phyloP scores from a whole-genome alignment of 495 filamentous ascomycete species.

The Penicillium coprophilum region DNA sequence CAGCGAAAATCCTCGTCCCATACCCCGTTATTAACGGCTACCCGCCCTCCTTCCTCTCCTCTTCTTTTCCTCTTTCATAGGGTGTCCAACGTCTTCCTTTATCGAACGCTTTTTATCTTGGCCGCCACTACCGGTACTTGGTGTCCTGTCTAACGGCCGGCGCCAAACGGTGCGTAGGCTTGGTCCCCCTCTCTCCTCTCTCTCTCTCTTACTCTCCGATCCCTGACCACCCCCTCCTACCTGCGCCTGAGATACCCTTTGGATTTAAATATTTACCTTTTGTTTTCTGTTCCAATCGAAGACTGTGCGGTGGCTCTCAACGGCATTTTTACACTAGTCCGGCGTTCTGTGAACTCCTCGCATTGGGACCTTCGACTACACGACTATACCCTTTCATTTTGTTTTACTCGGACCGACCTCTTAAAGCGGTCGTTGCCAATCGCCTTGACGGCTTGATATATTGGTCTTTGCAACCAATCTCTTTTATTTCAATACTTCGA shows the following conservation, averaged over 20 bases:
- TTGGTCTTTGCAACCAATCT: slow-evolving; percentile 29
- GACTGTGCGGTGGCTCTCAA: slow-evolving; percentile 14
- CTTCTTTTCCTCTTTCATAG: slow-evolving; percentile 24
- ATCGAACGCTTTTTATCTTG: slow-evolving; percentile 48
- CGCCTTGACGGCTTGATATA: slow-evolving; percentile 48
- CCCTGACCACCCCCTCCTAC: slow-evolving; percentile 6
- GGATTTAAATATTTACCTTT: slow-evolving; percentile 23
- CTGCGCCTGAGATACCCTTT: slow-evolving; percentile 22
- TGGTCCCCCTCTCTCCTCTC: slow-evolving; percentile 42
- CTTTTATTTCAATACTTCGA: slow-evolving; percentile 23
- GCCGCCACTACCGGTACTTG: slow-evolving; percentile 56
- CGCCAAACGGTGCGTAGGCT: slow-evolving; percentile 58
- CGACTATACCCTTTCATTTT: slow-evolving; percentile 43
- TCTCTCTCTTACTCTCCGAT: slow-evolving; percentile 22
- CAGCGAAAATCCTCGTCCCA: slow-evolving; percentile 29
- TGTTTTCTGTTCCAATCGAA: slow-evolving; percentile 15
- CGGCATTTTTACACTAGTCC: slow-evolving; percentile 28
- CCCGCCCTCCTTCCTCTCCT: slow-evolving; percentile 21
- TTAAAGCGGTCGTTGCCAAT: slow-evolving; percentile 35
- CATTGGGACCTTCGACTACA: slow-evolving; percentile 37
- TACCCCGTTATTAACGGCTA: slow-evolving; percentile 27
- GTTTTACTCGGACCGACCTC: slow-evolving; percentile 30
- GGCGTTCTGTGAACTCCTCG: slow-evolving; percentile 40
- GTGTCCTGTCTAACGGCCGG: slow-evolving; percentile 58
- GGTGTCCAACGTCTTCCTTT: slow-evolving; percentile 31